Evolutionary conservation across 1,139 yeast species (phyloP), one percentile per base, ranked within the genome.

Genomic region (Taphrina populina): DNA sequence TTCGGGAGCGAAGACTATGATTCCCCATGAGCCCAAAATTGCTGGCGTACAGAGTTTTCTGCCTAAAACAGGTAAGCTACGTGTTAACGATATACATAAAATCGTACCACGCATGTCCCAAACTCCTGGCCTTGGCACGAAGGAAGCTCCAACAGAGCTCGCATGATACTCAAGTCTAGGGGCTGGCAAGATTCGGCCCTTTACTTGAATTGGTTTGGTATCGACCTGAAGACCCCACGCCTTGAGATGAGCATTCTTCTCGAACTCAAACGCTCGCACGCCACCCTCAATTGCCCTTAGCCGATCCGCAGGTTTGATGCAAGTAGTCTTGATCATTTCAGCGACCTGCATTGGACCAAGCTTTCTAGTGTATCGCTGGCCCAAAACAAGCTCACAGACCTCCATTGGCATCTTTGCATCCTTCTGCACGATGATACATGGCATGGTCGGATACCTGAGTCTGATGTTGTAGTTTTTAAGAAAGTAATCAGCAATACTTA

Each of bases 31-130:
- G 10, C 47, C 47, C 8, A 43, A 29, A 6, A 30, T 43, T 5
- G 47, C 47, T 11, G 33, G 33, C 17, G 45, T 26, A 15, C 34
- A 40, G n/a, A 27, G 4, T 24, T 26, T 24, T 27, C 30, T 27
- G 55, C 37, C 29, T 47, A 44, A 15, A n/a, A n/a, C n/a, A n/a
- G n/a, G 52, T 40, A 7, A 36, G 26, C 27, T 30, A 33, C 15
- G 55, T 43, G 4, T 45, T 36, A 15, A 53, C n/a, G n/a, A n/a
- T n/a, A n/a, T n/a, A 37, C 36, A 33, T 24, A 58, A 37, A 15
- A 32, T 47, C 37, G 52, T 52, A 23, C 58, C 58, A 13, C 49
- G 46, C 15, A 56, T 34, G 52, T 59, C 57, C 61, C 61, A 59
- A 3, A 43, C 27, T 2, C 61, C 61, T 17, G 43, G 53, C n/a